phyloP scores from a whole-genome alignment of 805 yeast species.

The Starmerella apicola region DNA sequence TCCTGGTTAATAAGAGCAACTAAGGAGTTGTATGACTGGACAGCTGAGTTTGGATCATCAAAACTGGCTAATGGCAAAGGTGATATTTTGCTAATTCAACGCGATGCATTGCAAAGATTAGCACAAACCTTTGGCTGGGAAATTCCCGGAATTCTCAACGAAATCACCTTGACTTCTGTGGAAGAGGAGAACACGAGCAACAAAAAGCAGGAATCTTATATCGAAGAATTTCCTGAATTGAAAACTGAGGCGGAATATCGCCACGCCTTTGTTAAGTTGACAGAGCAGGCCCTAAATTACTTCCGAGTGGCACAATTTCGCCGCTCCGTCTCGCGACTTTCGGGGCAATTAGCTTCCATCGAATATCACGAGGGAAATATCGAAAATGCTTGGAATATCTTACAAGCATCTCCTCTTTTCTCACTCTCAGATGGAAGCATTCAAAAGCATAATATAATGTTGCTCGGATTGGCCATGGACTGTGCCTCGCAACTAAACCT shows the following conservation, averaged over 20 bases:
- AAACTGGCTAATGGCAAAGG: slow-evolving; percentile 29
- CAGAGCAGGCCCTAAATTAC: slow-evolving; percentile 43
- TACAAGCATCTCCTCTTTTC: slow-evolving; percentile 24
- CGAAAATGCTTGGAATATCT: slow-evolving; percentile 46
- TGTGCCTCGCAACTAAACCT: slow-evolving; percentile 36
- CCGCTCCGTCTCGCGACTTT: slow-evolving; percentile 58
- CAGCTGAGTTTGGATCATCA: slow-evolving; percentile 23
- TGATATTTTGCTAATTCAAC: slow-evolving; percentile 30
- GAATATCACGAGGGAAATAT: slow-evolving; percentile 45
- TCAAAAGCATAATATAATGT: slow-evolving; percentile 44
- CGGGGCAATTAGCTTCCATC: slow-evolving; percentile 66
- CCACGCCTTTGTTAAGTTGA: slow-evolving; percentile 37
- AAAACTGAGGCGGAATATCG: slow-evolving; percentile 29
- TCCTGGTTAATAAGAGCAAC: slow-evolving; percentile 29
- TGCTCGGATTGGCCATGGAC: slow-evolving; percentile 54
- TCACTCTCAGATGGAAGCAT: background rate
- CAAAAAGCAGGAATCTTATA: slow-evolving; percentile 6
- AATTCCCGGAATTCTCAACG: slow-evolving; percentile 25
- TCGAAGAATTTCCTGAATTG: slow-evolving; percentile 24
- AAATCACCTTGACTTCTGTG: slow-evolving; percentile 18
- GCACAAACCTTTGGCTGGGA: slow-evolving; percentile 24
- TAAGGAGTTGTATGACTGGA: slow-evolving; percentile 32
- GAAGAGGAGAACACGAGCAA: slow-evolving; percentile 8
- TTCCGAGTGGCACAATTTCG: slow-evolving; percentile 43
- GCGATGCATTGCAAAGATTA: slow-evolving; percentile 30